Conservation (phyloP, 2,329 filamentous ascomycete genomes). For the Domatiomyces catenatus region DNA sequence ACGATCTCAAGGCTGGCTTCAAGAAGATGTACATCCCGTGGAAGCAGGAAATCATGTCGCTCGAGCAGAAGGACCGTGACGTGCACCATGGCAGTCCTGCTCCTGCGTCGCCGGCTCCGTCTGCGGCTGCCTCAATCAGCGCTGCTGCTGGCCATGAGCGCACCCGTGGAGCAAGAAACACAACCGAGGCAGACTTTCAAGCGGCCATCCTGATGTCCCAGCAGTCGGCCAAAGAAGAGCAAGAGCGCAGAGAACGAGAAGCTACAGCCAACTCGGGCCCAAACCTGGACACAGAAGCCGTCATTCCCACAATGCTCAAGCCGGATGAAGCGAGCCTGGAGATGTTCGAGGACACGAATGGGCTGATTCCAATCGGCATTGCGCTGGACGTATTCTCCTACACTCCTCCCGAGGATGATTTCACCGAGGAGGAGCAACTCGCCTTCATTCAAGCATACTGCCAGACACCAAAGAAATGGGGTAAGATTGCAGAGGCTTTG, state of each 20-base stretch:
- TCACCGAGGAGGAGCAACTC: slow-evolving; percentile 32
- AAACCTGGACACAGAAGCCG: slow-evolving; percentile 31
- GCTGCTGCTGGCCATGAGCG: slow-evolving; percentile 24
- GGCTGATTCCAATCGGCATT: slow-evolving; percentile 24
- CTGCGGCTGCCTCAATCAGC: slow-evolving; percentile 17
- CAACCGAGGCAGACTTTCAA: slow-evolving; percentile 35
- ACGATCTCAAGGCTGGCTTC: slow-evolving; percentile 27
- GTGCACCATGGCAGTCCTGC: slow-evolving; percentile 22
- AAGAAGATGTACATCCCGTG: slow-evolving; percentile 29
- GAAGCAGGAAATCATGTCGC: slow-evolving; percentile 28
- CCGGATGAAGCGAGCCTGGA: slow-evolving; percentile 23
- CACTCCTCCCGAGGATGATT: slow-evolving; percentile 31
- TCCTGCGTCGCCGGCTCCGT: slow-evolving; percentile 22
- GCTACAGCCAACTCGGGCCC: slow-evolving; percentile 29
- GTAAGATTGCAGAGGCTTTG: slow-evolving; percentile 34
- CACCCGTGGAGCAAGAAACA: slow-evolving; percentile 31
- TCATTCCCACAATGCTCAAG: slow-evolving; percentile 34
- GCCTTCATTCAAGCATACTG: slow-evolving; percentile 34
- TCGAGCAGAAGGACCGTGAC: slow-evolving; percentile 27
- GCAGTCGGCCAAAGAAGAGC: slow-evolving; percentile 33
- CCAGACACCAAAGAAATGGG: slow-evolving; percentile 35
- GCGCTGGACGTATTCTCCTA: slow-evolving; percentile 32
- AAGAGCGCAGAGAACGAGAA: slow-evolving; percentile 28
- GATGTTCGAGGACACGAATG: slow-evolving; percentile 34
- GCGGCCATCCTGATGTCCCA: slow-evolving; percentile 33